Evolutionary conservation across 345 rosid genomes (phyloP).

Genomic region (Eucalyptus cloeziana): DNA sequence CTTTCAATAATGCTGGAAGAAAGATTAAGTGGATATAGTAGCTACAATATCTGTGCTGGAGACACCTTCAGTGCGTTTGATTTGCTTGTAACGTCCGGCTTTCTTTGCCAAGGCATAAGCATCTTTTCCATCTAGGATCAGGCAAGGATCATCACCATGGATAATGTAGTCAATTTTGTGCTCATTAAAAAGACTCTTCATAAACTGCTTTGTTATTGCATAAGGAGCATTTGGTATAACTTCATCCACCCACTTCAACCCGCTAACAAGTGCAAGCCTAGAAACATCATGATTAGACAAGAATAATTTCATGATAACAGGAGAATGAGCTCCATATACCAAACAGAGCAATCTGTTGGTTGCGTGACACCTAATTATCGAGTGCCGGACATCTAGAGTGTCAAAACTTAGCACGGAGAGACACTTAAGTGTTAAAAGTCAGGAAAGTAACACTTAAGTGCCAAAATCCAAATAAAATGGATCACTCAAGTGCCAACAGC

Average conservation of each 20-base stretch:
- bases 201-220: slow-evolving; percentile 77
- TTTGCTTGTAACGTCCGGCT: slow-evolving; percentile 91
- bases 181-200: slow-evolving; percentile 71
- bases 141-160: slow-evolving; percentile 94
- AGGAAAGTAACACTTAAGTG: too few species aligned
- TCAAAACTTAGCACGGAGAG: too few species aligned
- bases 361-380: background rate
- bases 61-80: slow-evolving; percentile 95
- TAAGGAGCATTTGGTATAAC: slow-evolving; percentile 83
- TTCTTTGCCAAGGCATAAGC: slow-evolving; percentile 88
- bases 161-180: slow-evolving; percentile 78
- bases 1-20: background rate
- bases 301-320: background rate
- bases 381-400: too few species aligned
- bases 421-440: too few species aligned
- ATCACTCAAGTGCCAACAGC: too few species aligned
- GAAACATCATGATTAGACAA: background rate
- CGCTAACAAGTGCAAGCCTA: slow-evolving; percentile 82
- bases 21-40: slow-evolving; percentile 11
- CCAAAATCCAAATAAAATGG: too few species aligned
- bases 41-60: slow-evolving; percentile 99
- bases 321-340: background rate
- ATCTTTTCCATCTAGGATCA: slow-evolving; percentile 90
- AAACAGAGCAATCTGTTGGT: background rate
- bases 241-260: slow-evolving; percentile 95